Evolutionary conservation across 257 asterid genomes (phyloP).

Genomic region (Przewalskia tangutica): DNA sequence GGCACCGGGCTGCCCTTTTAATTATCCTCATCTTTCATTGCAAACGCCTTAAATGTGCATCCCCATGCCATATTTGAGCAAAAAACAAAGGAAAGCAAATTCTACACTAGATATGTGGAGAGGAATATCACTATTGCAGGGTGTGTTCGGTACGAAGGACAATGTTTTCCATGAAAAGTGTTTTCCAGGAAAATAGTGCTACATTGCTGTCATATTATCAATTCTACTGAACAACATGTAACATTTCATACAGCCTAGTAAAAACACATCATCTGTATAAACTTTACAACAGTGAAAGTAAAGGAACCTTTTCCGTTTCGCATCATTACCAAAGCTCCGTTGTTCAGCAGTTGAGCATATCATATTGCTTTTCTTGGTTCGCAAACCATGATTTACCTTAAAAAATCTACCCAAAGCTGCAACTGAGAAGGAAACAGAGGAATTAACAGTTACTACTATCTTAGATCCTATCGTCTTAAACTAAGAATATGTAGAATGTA

Average conservation of each 20-base stretch:
- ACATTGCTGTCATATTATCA: background rate
- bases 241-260: background rate
- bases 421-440: background rate
- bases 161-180: too few relatives aligned
- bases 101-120: background rate
- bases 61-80: background rate
- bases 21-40: background rate
- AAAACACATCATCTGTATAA: background rate
- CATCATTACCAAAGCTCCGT: background rate
- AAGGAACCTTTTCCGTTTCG: background rate
- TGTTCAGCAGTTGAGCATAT: background rate
- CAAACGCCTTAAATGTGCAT: background rate
- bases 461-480: too few relatives aligned
- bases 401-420: background rate
- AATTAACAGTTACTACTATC: background rate
- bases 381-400: background rate
- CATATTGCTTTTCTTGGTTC: background rate
- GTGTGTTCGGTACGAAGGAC: too few relatives aligned
- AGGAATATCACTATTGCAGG: background rate
- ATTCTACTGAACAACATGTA: background rate
- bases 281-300: background rate
- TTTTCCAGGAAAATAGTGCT: background rate
- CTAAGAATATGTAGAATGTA: too few relatives aligned
- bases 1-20: background rate
- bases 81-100: background rate